Conservation (phyloP, 108 stramenopile genomes). For the Discostella pseudostelligera region DNA sequence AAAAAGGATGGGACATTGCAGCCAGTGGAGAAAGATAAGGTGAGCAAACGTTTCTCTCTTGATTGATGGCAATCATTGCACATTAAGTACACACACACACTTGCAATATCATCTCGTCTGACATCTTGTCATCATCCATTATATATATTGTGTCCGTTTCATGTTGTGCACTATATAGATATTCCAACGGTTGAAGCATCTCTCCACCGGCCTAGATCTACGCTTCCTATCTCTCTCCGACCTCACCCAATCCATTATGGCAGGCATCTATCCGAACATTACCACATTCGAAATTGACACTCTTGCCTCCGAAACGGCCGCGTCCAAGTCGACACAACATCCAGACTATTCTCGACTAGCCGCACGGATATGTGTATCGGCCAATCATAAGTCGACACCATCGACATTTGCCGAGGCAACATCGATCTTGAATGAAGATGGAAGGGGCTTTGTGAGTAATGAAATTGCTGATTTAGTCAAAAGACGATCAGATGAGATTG, state of each 20-base stretch:
- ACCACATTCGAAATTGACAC: conserved; percentile 90
- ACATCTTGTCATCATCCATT: too few relatives aligned
- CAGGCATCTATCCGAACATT: conserved; percentile 87
- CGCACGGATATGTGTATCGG: conserved; percentile 83
- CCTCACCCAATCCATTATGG: conserved; percentile 59
- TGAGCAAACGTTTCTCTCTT: conserved; percentile 21
- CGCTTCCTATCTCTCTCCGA: conserved; percentile 47
- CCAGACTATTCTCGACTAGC: conserved; percentile 91
- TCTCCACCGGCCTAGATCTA: conserved; percentile 50
- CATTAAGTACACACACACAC: too few relatives aligned
- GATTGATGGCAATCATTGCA: background rate
- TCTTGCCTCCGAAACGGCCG: conserved; percentile 93
- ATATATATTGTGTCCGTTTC: too few relatives aligned
- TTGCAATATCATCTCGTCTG: too few relatives aligned
- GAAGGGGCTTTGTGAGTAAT: conserved; percentile 73
- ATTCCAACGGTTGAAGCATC: conserved; percentile 36
- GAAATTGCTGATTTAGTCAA: conserved; percentile 70
- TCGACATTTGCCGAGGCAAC: conserved; percentile 83
- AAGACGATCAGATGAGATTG: conserved; percentile 59
- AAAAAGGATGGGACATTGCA: conserved; percentile 47
- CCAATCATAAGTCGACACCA: conserved; percentile 88
- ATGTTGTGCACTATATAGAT: conserved; percentile 30
- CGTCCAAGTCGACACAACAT: conserved; percentile 92
- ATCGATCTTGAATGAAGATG: conserved; percentile 45
- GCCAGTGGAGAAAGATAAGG: conserved; percentile 50